Percentiles rank a stretch among this genome's conserved stretches.
phyloP scores from a whole-genome alignment of 2,329 filamentous ascomycete genomes.

The Neofusicoccum cordaticola region DNA sequence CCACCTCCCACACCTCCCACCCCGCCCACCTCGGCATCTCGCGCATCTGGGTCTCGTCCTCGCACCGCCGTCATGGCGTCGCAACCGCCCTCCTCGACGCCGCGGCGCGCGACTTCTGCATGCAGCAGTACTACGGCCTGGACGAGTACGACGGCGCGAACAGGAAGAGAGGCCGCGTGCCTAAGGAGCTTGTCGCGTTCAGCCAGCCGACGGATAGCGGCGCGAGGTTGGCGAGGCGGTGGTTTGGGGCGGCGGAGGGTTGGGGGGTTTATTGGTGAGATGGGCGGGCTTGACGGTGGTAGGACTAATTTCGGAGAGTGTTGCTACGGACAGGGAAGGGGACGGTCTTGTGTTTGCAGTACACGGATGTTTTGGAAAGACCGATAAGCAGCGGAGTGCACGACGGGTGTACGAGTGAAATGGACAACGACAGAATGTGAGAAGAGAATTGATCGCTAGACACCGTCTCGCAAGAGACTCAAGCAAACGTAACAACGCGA shows the following conservation, averaged over 20 bases:
- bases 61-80: conserved; percentile 56
- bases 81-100: conserved; percentile 57
- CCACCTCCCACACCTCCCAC: conserved; percentile 40
- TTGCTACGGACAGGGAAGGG: not conserved
- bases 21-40: conserved; percentile 60
- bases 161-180: conserved; percentile 26
- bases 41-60: conserved; percentile 62
- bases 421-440: too few species aligned
- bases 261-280: conserved; percentile 56
- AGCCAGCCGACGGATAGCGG: conserved; percentile 65
- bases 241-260: conserved; percentile 53
- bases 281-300: too few species aligned
- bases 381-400: too few species aligned
- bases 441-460: too few species aligned
- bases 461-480: too few species aligned
- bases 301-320: too few species aligned
- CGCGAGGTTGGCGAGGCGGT: conserved; percentile 55
- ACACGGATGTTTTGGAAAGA: not conserved
- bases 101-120: conserved; percentile 22
- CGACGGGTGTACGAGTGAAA: too few species aligned
- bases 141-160: not conserved
- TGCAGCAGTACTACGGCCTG: not conserved
- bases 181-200: conserved; percentile 59
- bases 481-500: too few species aligned
- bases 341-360: not conserved